These are phyloP conservation scores for Clitoria ternatea DNA, from an alignment of 306 rosid genomes.

Conservation along the genomic window DNA sequence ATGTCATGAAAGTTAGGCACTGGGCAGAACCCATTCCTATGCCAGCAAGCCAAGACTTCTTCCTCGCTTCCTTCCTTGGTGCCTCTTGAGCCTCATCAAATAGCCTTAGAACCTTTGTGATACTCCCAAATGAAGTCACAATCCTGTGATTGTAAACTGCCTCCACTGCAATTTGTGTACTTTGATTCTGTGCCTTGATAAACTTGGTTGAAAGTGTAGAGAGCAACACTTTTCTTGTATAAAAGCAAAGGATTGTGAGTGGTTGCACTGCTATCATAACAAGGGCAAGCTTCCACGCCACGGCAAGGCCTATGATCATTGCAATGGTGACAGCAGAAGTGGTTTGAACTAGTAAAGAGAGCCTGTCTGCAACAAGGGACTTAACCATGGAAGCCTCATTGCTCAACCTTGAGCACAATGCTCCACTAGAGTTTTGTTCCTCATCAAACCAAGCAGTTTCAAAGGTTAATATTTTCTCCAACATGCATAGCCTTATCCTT, in stretches of 20 bases:
- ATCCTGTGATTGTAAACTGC: constrained; percentile 88
- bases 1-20: constrained; percentile 88
- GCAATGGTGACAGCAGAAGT: constrained; percentile 82
- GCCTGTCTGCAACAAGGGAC: constrained; percentile 84
- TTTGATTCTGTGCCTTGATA: constrained; percentile 72
- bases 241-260: constrained; percentile 77
- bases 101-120: constrained; percentile 48
- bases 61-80: constrained; percentile 76
- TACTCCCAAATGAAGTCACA: constrained; percentile 75
- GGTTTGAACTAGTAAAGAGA: constrained; percentile 75
- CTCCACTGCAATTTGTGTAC: constrained; percentile 90
- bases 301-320: constrained; percentile 75
- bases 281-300: constrained; percentile 92
- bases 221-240: constrained; percentile 76
- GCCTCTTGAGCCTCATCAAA: constrained; percentile 85
- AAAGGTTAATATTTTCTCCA: constrained; percentile 74
- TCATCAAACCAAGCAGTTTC: constrained; percentile 96
- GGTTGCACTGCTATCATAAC: constrained; percentile 94
- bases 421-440: constrained; percentile 82
- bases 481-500: constrained; percentile 66
- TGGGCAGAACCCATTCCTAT: constrained; percentile 96
- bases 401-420: constrained; percentile 80
- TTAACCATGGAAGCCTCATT: constrained; percentile 89
- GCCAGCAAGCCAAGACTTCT: constrained; percentile 91
- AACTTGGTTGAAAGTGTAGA: constrained; percentile 67